Evolutionary conservation across 2,329 filamentous ascomycete species (phyloP).

Genomic region (Trichoderma sp.): DNA sequence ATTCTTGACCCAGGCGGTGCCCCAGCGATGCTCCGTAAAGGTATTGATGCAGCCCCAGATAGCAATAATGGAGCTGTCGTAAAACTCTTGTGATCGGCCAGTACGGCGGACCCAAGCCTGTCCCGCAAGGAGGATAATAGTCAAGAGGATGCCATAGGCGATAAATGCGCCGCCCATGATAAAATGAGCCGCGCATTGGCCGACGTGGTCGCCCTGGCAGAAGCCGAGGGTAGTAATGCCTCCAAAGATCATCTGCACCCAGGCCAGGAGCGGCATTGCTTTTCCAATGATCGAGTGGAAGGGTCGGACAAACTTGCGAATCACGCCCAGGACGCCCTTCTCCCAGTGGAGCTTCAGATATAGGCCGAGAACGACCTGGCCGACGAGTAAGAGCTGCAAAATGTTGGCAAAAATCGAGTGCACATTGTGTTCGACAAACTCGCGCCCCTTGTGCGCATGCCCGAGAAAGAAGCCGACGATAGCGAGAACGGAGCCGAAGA

Average conservation of each 20-base stretch:
- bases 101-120: conserved; percentile 83
- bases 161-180: conserved; percentile 99
- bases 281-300: conserved; percentile 85
- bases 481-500: conserved; percentile 72
- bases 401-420: conserved; percentile 80
- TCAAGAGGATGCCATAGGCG: conserved; percentile 86
- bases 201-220: conserved; percentile 87
- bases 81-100: conserved; percentile 93
- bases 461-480: conserved; percentile 88
- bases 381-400: conserved; percentile 77
- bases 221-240: conserved; percentile 91
- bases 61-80: conserved; percentile 87
- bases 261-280: conserved; percentile 80
- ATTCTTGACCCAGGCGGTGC: conserved; percentile 83
- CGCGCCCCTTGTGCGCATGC: conserved; percentile 84
- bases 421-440: conserved; percentile 75
- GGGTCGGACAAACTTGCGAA: conserved; percentile 72
- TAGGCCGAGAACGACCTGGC: conserved; percentile 77
- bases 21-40: conserved; percentile 97
- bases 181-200: conserved; percentile 94
- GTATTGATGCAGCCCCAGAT: conserved; percentile 98
- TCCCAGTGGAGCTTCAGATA: conserved; percentile 91
- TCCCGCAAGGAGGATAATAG: conserved; percentile 83
- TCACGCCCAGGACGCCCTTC: conserved; percentile 77
- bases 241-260: conserved; percentile 95